Evolutionary conservation across 768 basidiomycete species (phyloP), one percentile per base, ranked within the genome.

Genomic region (Boletales sp.): DNA sequence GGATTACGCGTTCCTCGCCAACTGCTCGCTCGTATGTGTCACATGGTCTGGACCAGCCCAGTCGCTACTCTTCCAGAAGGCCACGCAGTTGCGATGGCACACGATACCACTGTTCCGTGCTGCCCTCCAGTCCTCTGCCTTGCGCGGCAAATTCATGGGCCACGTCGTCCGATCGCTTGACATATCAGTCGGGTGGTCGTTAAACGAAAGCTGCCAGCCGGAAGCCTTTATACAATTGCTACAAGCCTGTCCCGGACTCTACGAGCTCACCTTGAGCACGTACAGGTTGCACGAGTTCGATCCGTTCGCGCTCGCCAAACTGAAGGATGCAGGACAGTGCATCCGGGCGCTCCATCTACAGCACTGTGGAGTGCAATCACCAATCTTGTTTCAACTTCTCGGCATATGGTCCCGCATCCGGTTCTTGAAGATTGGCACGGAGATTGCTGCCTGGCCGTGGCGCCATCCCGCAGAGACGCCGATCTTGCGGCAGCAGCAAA

Each of bases 361-460:
- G 12, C 39, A 51, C 0, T 74, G 38, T 6, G 71, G 73, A 39
- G 60, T 73, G 1, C 73, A 75, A 57, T 74, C 75, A 7, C 73
- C 74, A 14, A 60, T 76, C 18, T 53, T 76, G 6, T 78, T 73
- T 44, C 70, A 77, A 43, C 60, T 78, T 0, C 58, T 78, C 17
- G 55, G 53, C 0, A 62, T 74, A 35, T 72, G 74, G 63, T 69
- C 71, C 0, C 58, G 52, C 17, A 52, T 77, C 47, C 62, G 56
- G 18, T 74, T 72, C 55, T 65, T 78, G 47, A 66, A 65, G 38
- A 39, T 39, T 12, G 38, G 19, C 5, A 21, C 38, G 2, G 38
- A 39, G 13, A 21, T 39, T 11, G 38, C 38, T 12, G 38, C 38
- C 12, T 39, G 18, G 38, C 38, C 38, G 38, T 39, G 38, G 38